Evolutionary conservation across 116 monocot genomes (phyloP).

Genomic region (Trichopus zeylanicus): DNA sequence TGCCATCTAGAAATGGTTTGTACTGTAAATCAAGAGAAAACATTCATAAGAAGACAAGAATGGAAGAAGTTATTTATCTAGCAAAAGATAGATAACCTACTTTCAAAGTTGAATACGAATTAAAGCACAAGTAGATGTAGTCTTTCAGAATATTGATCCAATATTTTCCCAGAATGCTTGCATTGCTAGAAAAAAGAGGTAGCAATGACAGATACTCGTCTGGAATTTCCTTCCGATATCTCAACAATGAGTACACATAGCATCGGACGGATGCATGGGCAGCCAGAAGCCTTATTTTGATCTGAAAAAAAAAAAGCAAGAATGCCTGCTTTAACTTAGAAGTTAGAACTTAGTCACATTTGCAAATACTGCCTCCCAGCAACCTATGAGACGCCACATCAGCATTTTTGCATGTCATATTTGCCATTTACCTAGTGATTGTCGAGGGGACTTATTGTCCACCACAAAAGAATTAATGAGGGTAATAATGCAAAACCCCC

Average conservation of each 20-base stretch:
- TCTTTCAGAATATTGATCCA: slow-evolving; percentile 83
- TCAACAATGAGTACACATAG: slow-evolving; percentile 56
- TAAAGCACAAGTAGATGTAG: slow-evolving; percentile 58
- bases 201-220: slow-evolving; percentile 72
- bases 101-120: slow-evolving; percentile 39
- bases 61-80: background rate
- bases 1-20: slow-evolving; percentile 91
- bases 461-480: too few relatives aligned
- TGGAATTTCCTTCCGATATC: slow-evolving; percentile 33
- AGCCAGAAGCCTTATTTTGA: slow-evolving; percentile 77
- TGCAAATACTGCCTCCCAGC: too few relatives aligned
- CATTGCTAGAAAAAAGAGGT: slow-evolving; percentile 67
- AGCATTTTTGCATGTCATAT: too few relatives aligned
- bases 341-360: too few relatives aligned
- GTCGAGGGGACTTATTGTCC: too few relatives aligned
- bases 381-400: too few relatives aligned
- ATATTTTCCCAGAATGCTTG: slow-evolving; percentile 61
- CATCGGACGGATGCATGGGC: slow-evolving; percentile 96
- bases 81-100: slow-evolving; percentile 37
- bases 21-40: slow-evolving; percentile 34
- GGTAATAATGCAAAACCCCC: too few relatives aligned
- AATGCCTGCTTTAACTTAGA: too few relatives aligned
- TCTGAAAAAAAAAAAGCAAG: slow-evolving; percentile 29
- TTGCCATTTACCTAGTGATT: too few relatives aligned
- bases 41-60: background rate